Evolutionary conservation across 352 stramenopile genomes (phyloP), one percentile per base, ranked within the genome.

Genomic region (Pythium apleroticum): DNA sequence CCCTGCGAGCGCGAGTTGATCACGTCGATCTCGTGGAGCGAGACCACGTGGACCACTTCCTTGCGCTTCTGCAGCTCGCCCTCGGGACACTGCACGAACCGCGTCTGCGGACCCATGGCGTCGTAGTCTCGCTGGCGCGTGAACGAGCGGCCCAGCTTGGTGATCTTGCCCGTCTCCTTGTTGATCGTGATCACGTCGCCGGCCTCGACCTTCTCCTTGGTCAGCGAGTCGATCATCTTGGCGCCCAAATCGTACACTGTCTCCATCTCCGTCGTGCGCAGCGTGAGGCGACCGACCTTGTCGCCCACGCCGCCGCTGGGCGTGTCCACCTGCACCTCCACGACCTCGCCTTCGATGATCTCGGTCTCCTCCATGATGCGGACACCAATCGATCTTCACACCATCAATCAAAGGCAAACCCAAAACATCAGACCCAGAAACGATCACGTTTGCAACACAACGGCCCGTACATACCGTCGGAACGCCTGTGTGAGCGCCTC

Each of bases 211-310:
- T 99, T 99, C 76, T 99, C 97, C 70, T 99, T 99, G n/a, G 95
- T 97, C 30, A 99, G 72, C 58, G 93, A 93, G 72, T 99, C 97
- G 82, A 99, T 99, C 98, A 99, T 99, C 89, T 99, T 99, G 28
- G 90, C 88, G 50, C 98, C 98, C 10, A 99, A 88, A 77, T 99
- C 98, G 76, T 99, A 99, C 20, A 99, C 97, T 0, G 97, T 99
- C 87, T 99, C 97, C 97, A 99, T 99, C 76, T 99, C 98, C 1
- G 98, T 99, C 54, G 97, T 99, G 52, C 97, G 98, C 25, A 99
- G 77, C 35, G 97, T 99, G 39, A 99, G 78, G 22, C 97, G 81
- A 43, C 97, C 97, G 12, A 91, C 75, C 53, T 93, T 91, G 55
- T 95, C 87, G 45, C 86, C 87, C 4, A 82, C 75, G 28, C 77